Conservation (phyloP, 441 rosid species). For the Capsella rubella region DNA sequence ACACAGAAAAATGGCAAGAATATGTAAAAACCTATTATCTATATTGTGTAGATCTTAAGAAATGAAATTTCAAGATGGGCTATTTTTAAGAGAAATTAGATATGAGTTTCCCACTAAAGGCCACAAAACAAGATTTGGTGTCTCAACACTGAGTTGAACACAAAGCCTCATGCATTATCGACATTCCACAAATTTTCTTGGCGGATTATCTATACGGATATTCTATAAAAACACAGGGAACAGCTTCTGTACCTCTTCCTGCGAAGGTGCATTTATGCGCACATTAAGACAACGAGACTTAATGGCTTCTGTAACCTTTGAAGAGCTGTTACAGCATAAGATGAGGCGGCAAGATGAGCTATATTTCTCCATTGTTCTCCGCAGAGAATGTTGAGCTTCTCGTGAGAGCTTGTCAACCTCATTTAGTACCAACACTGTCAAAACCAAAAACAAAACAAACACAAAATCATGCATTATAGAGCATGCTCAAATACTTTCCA, state of each 20-base stretch:
- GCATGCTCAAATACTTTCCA: not conserved
- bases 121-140: constrained; percentile 16
- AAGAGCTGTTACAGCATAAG: constrained; percentile 94
- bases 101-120: not conserved
- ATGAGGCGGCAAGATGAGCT: constrained; percentile 87
- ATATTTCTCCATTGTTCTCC: constrained; percentile 98
- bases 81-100: not conserved
- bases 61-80: not conserved
- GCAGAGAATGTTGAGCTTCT: constrained; percentile 97
- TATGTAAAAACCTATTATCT: not conserved
- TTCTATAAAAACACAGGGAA: constrained; percentile 16
- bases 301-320: constrained; percentile 93
- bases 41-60: not conserved
- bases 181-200: constrained; percentile 6
- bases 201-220: constrained; percentile 4
- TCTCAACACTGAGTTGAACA: not conserved
- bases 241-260: constrained; percentile 69
- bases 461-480: not conserved
- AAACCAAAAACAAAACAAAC: constrained; percentile 17
- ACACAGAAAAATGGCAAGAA: not conserved
- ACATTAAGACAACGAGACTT: constrained; percentile 95
- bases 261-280: constrained; percentile 78
- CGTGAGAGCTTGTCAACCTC: constrained; percentile 99
- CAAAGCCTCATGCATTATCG: not conserved
- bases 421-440: constrained; percentile 85